phyloP scores from a whole-genome alignment of 768 basidiomycete species.

The Postia placenta region DNA sequence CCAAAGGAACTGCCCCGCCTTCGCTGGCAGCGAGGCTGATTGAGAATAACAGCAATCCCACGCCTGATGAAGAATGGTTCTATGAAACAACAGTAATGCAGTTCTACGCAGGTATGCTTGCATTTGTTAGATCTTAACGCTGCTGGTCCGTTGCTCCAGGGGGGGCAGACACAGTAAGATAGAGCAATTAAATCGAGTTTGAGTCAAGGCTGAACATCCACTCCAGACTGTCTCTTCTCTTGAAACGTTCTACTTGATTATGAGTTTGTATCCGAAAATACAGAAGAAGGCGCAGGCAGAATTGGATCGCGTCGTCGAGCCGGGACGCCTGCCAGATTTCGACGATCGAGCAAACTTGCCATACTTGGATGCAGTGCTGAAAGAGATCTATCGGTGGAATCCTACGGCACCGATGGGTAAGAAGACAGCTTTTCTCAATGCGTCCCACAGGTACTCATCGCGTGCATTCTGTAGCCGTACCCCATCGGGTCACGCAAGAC shows the following conservation, averaged over 20 bases:
- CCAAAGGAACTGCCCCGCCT: slow-evolving; percentile 10
- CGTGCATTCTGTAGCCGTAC: background rate
- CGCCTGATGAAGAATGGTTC: slow-evolving; percentile 10
- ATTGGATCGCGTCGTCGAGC: slow-evolving; percentile 35
- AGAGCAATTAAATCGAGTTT: too few relatives aligned
- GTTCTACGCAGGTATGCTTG: slow-evolving; percentile 15
- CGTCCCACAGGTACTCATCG: background rate
- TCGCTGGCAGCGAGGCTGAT: slow-evolving; percentile 15
- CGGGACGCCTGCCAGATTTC: slow-evolving; percentile 32
- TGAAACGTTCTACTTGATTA: slow-evolving; percentile 35
- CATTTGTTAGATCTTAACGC: too few relatives aligned
- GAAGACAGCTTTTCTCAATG: background rate
- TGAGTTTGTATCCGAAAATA: slow-evolving; percentile 33
- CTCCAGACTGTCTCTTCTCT: slow-evolving; percentile 34
- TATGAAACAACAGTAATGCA: slow-evolving; percentile 12
- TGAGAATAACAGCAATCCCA: slow-evolving; percentile 7
- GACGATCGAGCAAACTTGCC: slow-evolving; percentile 34
- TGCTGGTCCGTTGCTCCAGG: background rate
- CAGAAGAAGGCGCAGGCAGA: slow-evolving; percentile 35
- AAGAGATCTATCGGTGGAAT: slow-evolving; percentile 26
- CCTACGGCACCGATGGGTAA: background rate
- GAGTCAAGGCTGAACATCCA: background rate
- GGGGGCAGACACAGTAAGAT: background rate
- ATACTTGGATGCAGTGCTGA: slow-evolving; percentile 33
- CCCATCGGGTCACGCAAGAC: background rate